These are phyloP conservation scores for Phanerodontia chrysosporium DNA, from an alignment of 768 basidiomycete species.

Conservation along the genomic window DNA sequence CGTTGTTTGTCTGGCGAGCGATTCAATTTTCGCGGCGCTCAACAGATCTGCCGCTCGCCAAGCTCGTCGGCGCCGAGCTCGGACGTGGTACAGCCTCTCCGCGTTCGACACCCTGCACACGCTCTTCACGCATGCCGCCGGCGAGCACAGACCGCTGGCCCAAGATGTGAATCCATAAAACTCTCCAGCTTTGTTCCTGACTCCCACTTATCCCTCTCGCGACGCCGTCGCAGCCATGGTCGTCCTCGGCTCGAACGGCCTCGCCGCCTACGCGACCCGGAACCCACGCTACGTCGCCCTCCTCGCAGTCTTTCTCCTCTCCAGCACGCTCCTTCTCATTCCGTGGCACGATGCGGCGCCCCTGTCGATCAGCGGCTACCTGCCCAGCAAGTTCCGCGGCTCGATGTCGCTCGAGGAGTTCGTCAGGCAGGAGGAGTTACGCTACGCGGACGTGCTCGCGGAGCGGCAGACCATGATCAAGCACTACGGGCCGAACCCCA, in stretches of 20 bases:
- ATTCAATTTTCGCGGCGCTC: neutral
- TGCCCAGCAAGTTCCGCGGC: slow-evolving; percentile 23
- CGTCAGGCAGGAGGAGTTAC: slow-evolving; percentile 10
- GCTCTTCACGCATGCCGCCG: neutral
- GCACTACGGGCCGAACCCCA: slow-evolving; percentile 15
- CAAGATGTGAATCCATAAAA: neutral
- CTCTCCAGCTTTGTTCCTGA: neutral
- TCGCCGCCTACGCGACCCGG: slow-evolving; percentile 1
- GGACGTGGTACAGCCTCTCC: neutral
- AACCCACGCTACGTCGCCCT: slow-evolving; percentile 11
- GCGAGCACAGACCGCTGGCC: neutral
- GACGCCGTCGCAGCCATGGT: neutral
- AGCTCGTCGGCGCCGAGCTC: neutral
- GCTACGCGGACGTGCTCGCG: slow-evolving; percentile 7
- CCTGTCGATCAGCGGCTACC: neutral
- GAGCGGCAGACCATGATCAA: slow-evolving; percentile 14
- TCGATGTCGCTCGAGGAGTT: slow-evolving; percentile 4
- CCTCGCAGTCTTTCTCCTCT: slow-evolving; percentile 7
- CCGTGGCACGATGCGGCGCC: neutral
- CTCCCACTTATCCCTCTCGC: neutral
- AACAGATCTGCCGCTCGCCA: neutral
- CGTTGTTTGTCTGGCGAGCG: too few relatives aligned
- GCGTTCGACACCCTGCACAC: neutral
- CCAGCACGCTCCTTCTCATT: slow-evolving; percentile 11
- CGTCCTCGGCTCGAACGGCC: neutral